phyloP scores from a whole-genome alignment of 192 early-diverging fungal genomes.

The Coemansia sp. region DNA sequence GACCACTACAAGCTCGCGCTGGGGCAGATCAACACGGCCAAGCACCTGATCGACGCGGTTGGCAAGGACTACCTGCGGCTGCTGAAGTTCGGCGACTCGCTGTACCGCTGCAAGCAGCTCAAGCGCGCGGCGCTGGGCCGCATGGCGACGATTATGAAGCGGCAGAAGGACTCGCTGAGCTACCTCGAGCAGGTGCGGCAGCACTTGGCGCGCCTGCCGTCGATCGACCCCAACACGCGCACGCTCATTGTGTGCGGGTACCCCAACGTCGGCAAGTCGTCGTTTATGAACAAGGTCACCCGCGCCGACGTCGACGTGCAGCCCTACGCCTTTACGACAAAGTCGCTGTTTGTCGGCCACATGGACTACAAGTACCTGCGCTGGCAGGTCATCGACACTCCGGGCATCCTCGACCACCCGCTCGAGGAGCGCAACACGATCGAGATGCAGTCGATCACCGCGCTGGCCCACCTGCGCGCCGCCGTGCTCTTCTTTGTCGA shows the following conservation, averaged over 20 bases:
- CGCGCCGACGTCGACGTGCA: slow-evolving; percentile 99
- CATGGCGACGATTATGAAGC: slow-evolving; percentile 99
- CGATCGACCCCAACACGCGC: slow-evolving; percentile 99
- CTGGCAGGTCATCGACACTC: slow-evolving; percentile 99
- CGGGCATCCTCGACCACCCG: slow-evolving; percentile 98
- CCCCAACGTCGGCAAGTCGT: slow-evolving; percentile 99
- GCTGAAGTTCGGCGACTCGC: slow-evolving; percentile 99
- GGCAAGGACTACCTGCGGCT: slow-evolving; percentile 97
- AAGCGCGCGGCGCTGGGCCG: slow-evolving; percentile 98
- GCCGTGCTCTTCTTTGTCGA: slow-evolving; percentile 98
- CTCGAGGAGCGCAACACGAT: slow-evolving; percentile 99
- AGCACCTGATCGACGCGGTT: slow-evolving; percentile 94
- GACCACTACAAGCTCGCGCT: slow-evolving; percentile 99
- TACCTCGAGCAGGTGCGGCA: slow-evolving; percentile 99
- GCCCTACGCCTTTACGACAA: slow-evolving; percentile 99
- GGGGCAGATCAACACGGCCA: slow-evolving; percentile 97
- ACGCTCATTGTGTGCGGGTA: slow-evolving; percentile 99
- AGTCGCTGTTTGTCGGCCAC: slow-evolving; percentile 99
- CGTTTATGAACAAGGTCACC: slow-evolving; percentile 99
- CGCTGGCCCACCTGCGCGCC: slow-evolving; percentile 94
- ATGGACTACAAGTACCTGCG: slow-evolving; percentile 99
- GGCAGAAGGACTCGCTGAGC: slow-evolving; percentile 94
- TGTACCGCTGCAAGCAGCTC: slow-evolving; percentile 98
- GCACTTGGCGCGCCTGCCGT: slow-evolving; percentile 97
- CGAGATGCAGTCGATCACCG: slow-evolving; percentile 99